phyloP scores from a whole-genome alignment of 2,329 filamentous ascomycete genomes.

The Ophiostoma himal-ulmi region DNA sequence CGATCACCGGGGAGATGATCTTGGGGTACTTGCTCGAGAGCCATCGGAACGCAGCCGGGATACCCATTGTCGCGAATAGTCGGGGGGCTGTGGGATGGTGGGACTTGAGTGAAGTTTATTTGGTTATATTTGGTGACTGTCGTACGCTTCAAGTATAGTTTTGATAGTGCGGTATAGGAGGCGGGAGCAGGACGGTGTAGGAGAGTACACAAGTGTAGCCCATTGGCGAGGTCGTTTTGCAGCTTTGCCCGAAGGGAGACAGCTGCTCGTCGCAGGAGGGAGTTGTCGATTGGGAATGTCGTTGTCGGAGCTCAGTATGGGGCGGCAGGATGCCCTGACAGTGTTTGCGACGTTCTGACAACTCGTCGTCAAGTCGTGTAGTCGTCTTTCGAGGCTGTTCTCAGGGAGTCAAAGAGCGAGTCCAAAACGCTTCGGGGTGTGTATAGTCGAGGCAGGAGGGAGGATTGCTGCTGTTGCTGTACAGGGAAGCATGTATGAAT shows the following conservation, averaged over 20 bases:
- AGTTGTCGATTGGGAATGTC: not conserved
- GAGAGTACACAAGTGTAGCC: not conserved
- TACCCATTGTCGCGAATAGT: slow-evolving; percentile 62
- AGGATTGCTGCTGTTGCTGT: not conserved
- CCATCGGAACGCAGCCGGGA: slow-evolving; percentile 93
- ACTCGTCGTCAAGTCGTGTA: not conserved
- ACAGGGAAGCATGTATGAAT: not conserved
- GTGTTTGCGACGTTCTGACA: not conserved
- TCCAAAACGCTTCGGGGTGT: not conserved
- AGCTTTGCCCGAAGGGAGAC: slow-evolving; percentile 1
- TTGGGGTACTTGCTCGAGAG: slow-evolving; percentile 96
- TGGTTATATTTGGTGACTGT: not conserved
- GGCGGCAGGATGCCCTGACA: not conserved
- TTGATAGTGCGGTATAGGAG: slow-evolving; percentile 1
- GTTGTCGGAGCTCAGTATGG: not conserved
- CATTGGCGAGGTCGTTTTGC: slow-evolving; percentile 16
- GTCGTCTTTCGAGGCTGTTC: not conserved
- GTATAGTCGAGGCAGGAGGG: not conserved
- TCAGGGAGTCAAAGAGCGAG: not conserved
- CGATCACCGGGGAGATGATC: slow-evolving; percentile 85
- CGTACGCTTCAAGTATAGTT: not conserved
- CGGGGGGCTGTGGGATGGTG: not conserved
- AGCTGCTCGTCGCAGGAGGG: slow-evolving; percentile 1
- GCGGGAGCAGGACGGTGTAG: not conserved
- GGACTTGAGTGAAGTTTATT: not conserved